Conservation (phyloP, 257 asterid species). For the Solanum chiquidenum region DNA sequence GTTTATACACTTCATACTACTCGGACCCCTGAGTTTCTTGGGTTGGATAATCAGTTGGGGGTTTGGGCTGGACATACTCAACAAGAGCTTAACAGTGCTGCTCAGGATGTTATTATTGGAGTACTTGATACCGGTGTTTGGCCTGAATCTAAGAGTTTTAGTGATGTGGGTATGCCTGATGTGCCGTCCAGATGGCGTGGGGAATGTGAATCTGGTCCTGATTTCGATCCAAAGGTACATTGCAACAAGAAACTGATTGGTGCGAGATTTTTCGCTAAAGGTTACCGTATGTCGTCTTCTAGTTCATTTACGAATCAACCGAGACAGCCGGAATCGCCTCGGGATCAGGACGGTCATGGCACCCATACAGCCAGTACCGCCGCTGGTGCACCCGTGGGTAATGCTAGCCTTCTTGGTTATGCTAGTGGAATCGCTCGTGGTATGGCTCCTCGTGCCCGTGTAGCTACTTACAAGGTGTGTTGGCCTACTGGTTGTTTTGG, state of each 20-base stretch:
- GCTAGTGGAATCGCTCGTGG: conserved; percentile 41
- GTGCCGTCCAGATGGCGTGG: conserved; percentile 36
- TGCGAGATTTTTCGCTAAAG: conserved; percentile 26
- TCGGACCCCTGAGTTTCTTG: conserved; percentile 32
- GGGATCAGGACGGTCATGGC: conserved; percentile 42
- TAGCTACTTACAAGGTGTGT: conserved; percentile 38
- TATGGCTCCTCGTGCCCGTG: conserved; percentile 32
- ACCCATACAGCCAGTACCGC: conserved; percentile 44
- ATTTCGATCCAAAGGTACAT: conserved; percentile 26
- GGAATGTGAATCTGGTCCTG: conserved; percentile 20
- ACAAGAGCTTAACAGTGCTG: conserved; percentile 16
- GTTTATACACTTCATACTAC: conserved; percentile 35
- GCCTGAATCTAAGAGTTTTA: conserved; percentile 41
- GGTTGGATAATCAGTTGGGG: conserved; percentile 12
- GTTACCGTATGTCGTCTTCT: conserved; percentile 20
- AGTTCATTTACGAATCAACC: not conserved
- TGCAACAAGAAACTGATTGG: conserved; percentile 36
- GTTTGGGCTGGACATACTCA: conserved; percentile 15
- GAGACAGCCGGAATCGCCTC: conserved; percentile 23
- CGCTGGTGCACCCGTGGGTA: conserved; percentile 23
- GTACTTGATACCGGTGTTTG: conserved; percentile 47
- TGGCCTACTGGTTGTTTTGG: conserved; percentile 36
- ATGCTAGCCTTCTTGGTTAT: conserved; percentile 39
- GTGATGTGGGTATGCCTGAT: conserved; percentile 16
- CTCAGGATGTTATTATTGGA: conserved; percentile 33